Evolutionary conservation across 495 filamentous ascomycete species (phyloP).

Genomic region (Pseudomonodictys pantanalensis): DNA sequence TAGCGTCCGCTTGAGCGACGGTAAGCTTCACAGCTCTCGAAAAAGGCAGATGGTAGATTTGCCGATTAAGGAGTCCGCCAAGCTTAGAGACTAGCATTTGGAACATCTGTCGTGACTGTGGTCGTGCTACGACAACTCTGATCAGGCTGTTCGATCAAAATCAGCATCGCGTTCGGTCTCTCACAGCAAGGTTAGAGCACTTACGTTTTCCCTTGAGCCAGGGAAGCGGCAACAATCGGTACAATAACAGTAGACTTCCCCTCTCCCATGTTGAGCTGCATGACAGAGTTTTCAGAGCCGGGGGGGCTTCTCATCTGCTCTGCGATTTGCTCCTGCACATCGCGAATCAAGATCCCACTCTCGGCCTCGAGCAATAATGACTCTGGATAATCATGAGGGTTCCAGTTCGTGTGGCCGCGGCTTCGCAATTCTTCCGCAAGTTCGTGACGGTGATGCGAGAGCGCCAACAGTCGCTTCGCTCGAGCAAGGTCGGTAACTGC

Average conservation of each 20-base stretch:
- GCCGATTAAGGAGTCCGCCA: conserved; percentile 57
- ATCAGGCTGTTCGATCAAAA: conserved; percentile 43
- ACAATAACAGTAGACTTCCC: conserved; percentile 72
- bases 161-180: neutral
- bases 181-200: neutral
- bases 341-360: conserved; percentile 58
- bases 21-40: conserved; percentile 51
- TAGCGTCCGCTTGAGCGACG: conserved; percentile 21
- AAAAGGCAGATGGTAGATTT: conserved; percentile 61
- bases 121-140: conserved; percentile 60
- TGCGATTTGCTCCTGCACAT: conserved; percentile 59
- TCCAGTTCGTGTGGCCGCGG: conserved; percentile 52
- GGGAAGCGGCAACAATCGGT: conserved; percentile 55
- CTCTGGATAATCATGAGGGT: conserved; percentile 53
- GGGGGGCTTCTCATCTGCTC: conserved; percentile 54
- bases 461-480: conserved; percentile 38
- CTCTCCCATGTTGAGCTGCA: conserved; percentile 76
- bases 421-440: conserved; percentile 53
- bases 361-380: conserved; percentile 62
- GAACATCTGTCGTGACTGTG: conserved; percentile 61
- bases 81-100: conserved; percentile 59
- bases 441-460: conserved; percentile 28
- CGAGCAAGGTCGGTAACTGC: conserved; percentile 44
- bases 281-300: conserved; percentile 48
- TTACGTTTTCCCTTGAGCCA: conserved; percentile 49